These are phyloP conservation scores for Pisolithus orientalis DNA, from an alignment of 768 basidiomycete genomes.

Conservation along the genomic window DNA sequence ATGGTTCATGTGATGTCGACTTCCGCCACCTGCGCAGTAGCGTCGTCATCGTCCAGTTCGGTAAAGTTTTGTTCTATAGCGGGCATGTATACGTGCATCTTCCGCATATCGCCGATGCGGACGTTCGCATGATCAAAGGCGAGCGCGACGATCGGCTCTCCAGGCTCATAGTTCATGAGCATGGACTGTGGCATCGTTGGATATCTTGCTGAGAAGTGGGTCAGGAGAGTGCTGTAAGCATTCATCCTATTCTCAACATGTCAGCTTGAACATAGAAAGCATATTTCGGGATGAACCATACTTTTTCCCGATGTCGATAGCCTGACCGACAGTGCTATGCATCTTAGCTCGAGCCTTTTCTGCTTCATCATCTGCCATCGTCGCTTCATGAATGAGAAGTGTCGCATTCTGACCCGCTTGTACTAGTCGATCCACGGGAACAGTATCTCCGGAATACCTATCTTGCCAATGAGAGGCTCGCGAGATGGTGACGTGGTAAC, in stretches of 20 bases:
- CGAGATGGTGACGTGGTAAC: background rate
- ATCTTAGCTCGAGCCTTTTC: slow-evolving; percentile 70
- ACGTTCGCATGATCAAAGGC: slow-evolving; percentile 80
- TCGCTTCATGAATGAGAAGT: slow-evolving; percentile 90
- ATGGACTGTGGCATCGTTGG: slow-evolving; percentile 68
- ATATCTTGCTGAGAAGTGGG: slow-evolving; percentile 93
- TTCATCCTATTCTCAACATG: slow-evolving; percentile 55
- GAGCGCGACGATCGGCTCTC: slow-evolving; percentile 52
- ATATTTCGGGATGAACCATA: slow-evolving; percentile 28
- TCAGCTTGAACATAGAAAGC: background rate
- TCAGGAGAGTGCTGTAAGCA: slow-evolving; percentile 80
- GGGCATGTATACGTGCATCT: slow-evolving; percentile 67
- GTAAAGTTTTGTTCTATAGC: slow-evolving; percentile 59
- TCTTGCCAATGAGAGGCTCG: background rate
- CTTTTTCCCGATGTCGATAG: slow-evolving; percentile 70
- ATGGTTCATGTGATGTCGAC: slow-evolving; percentile 14
- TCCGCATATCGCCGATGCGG: slow-evolving; percentile 78
- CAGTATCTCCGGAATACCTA: slow-evolving; percentile 92
- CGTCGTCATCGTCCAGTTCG: slow-evolving; percentile 50
- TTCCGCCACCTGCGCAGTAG: slow-evolving; percentile 8
- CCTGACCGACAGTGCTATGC: slow-evolving; percentile 89
- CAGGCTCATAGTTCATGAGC: slow-evolving; percentile 11
- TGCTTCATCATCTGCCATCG: slow-evolving; percentile 79
- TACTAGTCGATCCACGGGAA: slow-evolving; percentile 64
- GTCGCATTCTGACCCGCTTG: slow-evolving; percentile 62